phyloP scores from a whole-genome alignment of 1,284 basidiomycete species.

The Moesziomyces antarcticus region DNA sequence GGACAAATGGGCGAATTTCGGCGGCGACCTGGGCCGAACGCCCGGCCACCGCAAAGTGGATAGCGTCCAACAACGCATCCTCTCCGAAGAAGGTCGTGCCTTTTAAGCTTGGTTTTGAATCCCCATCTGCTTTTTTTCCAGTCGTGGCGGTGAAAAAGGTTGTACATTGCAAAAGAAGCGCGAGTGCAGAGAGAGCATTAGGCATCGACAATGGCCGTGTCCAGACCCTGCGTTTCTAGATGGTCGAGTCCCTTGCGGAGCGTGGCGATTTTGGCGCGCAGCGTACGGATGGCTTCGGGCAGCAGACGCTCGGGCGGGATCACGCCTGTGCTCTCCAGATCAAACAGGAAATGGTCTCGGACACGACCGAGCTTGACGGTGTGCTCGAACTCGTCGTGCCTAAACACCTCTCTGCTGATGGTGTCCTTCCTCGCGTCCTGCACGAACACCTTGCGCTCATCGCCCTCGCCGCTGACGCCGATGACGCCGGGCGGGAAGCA shows the following conservation, averaged over 20 bases:
- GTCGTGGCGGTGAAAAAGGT: background rate
- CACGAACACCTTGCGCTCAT: conserved; percentile 74
- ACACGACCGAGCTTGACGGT: conserved; percentile 85
- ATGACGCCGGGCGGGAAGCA: conserved; percentile 94
- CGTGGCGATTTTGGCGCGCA: conserved; percentile 80
- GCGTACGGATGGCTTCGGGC: conserved; percentile 82
- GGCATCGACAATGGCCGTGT: conserved; percentile 19
- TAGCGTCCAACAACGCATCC: conserved; percentile 49
- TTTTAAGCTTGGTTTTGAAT: conserved; percentile 4
- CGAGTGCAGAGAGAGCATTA: background rate
- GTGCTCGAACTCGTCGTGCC: conserved; percentile 90
- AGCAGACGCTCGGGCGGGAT: conserved; percentile 87
- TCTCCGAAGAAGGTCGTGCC: conserved; percentile 52
- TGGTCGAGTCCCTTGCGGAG: conserved; percentile 58
- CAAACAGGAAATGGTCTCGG: conserved; percentile 93
- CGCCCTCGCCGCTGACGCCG: conserved; percentile 73
- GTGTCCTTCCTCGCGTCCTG: conserved; percentile 83
- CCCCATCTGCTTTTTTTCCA: background rate
- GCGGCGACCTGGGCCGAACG: conserved; percentile 12
- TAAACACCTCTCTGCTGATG: conserved; percentile 89
- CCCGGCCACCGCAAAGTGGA: conserved; percentile 38
- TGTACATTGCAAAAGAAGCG: conserved; percentile 19
- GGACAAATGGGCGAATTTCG: conserved; percentile 39
- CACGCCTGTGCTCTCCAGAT: conserved; percentile 87
- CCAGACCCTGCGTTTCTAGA: conserved; percentile 42